Evolutionary conservation across 768 basidiomycete species (phyloP).

Genomic region (Tubosaeta sp.): DNA sequence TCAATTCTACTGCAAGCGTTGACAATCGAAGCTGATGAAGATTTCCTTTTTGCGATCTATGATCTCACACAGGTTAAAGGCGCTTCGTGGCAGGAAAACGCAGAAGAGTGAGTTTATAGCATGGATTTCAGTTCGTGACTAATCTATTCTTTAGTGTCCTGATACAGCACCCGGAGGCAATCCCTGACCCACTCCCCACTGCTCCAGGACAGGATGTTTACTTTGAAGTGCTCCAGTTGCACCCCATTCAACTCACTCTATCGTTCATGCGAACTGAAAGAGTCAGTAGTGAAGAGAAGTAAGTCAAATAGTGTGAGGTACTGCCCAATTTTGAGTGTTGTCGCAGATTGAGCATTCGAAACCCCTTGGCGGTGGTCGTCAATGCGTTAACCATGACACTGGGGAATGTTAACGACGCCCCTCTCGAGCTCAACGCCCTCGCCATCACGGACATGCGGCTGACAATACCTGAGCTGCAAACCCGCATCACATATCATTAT

Average conservation of each 20-base stretch:
- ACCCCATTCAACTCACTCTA: slow-evolving; percentile 86
- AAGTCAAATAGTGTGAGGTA: slow-evolving; percentile 21
- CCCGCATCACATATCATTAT: slow-evolving; percentile 86
- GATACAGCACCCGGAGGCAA: slow-evolving; percentile 62
- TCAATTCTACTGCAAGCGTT: slow-evolving; percentile 90
- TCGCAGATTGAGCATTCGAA: slow-evolving; percentile 67
- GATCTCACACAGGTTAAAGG: slow-evolving; percentile 91
- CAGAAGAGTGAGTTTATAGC: slow-evolving; percentile 58
- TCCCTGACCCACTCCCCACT: slow-evolving; percentile 67
- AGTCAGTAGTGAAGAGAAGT: slow-evolving; percentile 93
- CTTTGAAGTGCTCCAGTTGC: slow-evolving; percentile 92
- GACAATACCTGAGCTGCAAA: slow-evolving; percentile 77
- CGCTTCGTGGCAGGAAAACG: slow-evolving; percentile 79
- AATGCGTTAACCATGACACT: slow-evolving; percentile 96
- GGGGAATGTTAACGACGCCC: slow-evolving; percentile 95
- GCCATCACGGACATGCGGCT: slow-evolving; percentile 93
- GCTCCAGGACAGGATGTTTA: slow-evolving; percentile 77
- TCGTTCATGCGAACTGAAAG: slow-evolving; percentile 98
- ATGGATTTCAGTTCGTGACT: neutral
- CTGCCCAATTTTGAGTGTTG: slow-evolving; percentile 3
- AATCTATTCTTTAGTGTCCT: slow-evolving; percentile 49
- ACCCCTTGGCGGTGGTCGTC: slow-evolving; percentile 88
- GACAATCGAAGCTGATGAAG: slow-evolving; percentile 96
- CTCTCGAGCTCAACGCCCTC: slow-evolving; percentile 89
- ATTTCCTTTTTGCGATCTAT: slow-evolving; percentile 86